Base-by-base conservation (phyloP, 208 protist genomes). In the Trypanosoma cruzi region DNA sequence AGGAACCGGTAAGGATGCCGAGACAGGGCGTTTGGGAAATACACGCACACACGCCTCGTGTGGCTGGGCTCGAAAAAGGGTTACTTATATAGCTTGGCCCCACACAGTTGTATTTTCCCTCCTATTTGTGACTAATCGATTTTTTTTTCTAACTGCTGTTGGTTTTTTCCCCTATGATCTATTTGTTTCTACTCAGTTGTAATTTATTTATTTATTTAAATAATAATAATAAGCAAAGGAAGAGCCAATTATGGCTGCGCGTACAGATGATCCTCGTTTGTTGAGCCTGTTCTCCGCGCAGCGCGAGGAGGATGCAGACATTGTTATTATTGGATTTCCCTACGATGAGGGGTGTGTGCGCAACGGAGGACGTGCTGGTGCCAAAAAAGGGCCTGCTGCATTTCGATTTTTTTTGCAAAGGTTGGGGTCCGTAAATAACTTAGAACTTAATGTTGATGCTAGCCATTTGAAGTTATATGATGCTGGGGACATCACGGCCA, bases 281-380 rank as follows among this genome's bases (percentile, higher is more conserved):
- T 74, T 68, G 7, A 32, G 48, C 8, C 36, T 73, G 4, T 66
- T 84, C 44, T 55, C 63, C 6, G 34, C 52, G 0, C 53, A 70
- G 20, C n/a, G 58, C n/a, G 29, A n/a, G 20, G 57, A 54, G 48
- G 69, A 68, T n/a, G 77, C 73, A 18, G 49, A 88, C 54, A 75
- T 92, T 56, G 86, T 89, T 4, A 14, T 94, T 14, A 40, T 94
- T 31, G 88, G 88, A 42, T 94, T 94, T 63, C 86, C 88, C 1
- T 67, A 63, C 34, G 88, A 94, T 70, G 88, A 90, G 60, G 88
- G 88, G 14, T 82, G 85, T 65, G 53, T 58, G 11, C 73, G 88
- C 37, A 94, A 94, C 62, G 84, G 84, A 7, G 88, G 88, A 18
- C 69, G 88, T 52, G 34, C 71, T 28, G 88, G 88, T 46, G 81